Conservation (phyloP, 495 filamentous ascomycete genomes). For the Ascobolus immersus region DNA sequence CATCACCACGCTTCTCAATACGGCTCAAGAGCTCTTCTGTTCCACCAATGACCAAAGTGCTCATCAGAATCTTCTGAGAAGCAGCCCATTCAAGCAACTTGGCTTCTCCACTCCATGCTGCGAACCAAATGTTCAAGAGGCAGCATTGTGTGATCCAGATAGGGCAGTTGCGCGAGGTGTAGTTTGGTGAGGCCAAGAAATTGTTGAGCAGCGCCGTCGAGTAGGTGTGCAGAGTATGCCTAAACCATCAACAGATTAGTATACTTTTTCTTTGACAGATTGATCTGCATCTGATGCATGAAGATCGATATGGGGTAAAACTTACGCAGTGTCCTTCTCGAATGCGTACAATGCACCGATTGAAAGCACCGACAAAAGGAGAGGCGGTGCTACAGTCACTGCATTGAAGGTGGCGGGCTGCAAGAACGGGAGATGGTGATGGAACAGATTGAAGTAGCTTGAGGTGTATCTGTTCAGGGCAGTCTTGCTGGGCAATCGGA, state of each 20-base stretch:
- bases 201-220: constrained; percentile 92
- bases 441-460: constrained; percentile 91
- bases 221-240: constrained; percentile 81
- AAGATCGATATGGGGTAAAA: constrained; percentile 1
- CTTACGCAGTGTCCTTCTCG: constrained; percentile 68
- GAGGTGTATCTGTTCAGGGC: constrained; percentile 73
- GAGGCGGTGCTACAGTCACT: constrained; percentile 44
- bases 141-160: constrained; percentile 95
- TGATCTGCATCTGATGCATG: constrained; percentile 1
- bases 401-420: constrained; percentile 81
- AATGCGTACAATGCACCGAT: constrained; percentile 94
- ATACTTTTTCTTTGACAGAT: constrained; percentile 9
- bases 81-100: constrained; percentile 97
- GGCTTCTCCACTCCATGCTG: constrained; percentile 94
- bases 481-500: constrained; percentile 54
- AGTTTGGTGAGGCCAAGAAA: constrained; percentile 92
- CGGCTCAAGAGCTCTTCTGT: constrained; percentile 86
- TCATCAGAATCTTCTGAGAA: constrained; percentile 88
- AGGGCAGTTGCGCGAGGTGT: constrained; percentile 93
- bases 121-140: constrained; percentile 94
- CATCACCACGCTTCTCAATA: constrained; percentile 60
- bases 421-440: constrained; percentile 88
- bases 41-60: constrained; percentile 96
- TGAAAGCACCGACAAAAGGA: constrained; percentile 75
- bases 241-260: constrained; percentile 5